Base-by-base conservation (phyloP, 2,329 filamentous ascomycete species). In the Sporothrix protearum region DNA sequence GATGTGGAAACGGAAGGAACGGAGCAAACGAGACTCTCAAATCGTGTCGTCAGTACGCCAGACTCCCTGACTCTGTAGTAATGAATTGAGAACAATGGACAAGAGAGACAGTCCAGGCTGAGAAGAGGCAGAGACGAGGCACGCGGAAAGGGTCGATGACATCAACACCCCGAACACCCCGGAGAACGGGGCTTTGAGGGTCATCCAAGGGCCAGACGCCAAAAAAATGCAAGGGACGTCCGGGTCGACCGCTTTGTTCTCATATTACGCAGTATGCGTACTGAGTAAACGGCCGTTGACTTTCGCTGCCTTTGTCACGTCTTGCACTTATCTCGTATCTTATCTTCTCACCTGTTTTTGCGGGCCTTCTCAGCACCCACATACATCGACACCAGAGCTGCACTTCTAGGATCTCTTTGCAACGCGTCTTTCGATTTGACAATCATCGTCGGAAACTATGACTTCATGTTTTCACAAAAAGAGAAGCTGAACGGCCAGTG, bases 101-200 rank as follows among this genome's bases (percentile, higher is more conserved):
- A 22, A 25, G 16, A 45, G 59, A 28, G n/a, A 28, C 8, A 28
- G 49, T 16, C 3, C 45, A 25, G 59, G 22, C n/a, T n/a, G n/a
- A n/a, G n/a, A n/a, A 25, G 16, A 45, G 59, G 19, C 36, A 28
- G 4, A 28, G 49, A 28, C 3, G 45, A 25, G 59, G 22, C n/a
- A 45, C 12, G 59, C 22, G 33, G 59, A 64, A 22, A 45, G 22
- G 59, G 59, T 64, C 59, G 59, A 64, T 64, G 59, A 64, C 59
- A 64, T 64, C 59, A 64, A 64, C 59, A 64, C 59, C 59, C 36
- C 22, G 36, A 64, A 64, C 59, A 64, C 59, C 59, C 36, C 22
- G 36, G 36, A 28, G 16, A 14, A 19, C 10, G 2, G 36, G n/a
- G 36, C 33, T 59, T 33, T 59, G 55, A 19, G 59, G n/a, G 19